Conservation (phyloP, 2,329 filamentous ascomycete species). For the Stagonosporopsis chrysanthemi region DNA sequence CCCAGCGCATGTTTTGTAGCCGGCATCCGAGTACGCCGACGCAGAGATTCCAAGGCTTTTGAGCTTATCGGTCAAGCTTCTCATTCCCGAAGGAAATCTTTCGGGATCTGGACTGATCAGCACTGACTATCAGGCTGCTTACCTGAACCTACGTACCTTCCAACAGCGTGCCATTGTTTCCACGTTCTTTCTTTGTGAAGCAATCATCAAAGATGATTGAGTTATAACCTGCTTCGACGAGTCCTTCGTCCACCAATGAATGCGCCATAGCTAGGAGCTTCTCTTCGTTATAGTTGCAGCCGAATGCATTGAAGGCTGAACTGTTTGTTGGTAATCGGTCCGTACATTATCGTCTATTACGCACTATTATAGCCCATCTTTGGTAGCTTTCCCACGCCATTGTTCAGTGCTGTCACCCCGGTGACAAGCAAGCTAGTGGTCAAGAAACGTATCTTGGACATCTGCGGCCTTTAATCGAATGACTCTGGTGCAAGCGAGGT, state of each 20-base stretch:
- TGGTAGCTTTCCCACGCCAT: constrained; percentile 16
- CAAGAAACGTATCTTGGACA: background rate
- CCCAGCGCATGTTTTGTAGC: constrained; percentile 59
- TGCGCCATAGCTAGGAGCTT: constrained; percentile 13
- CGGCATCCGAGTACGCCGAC: constrained; percentile 60
- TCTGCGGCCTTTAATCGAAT: background rate
- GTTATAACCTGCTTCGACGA: constrained; percentile 19
- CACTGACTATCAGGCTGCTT: accelerated
- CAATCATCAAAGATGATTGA: constrained; percentile 23
- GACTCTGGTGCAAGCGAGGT: background rate
- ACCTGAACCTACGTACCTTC: background rate
- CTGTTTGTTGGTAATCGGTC: background rate
- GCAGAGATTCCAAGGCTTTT: constrained; percentile 14
- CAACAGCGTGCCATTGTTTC: constrained; percentile 4
- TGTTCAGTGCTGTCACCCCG: constrained; percentile 3
- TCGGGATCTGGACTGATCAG: constrained; percentile 4
- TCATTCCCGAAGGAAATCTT: constrained; percentile 19
- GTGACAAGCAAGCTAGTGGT: background rate
- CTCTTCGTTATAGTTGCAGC: constrained; percentile 16
- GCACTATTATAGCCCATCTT: constrained; percentile 20
- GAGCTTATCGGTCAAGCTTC: constrained; percentile 12
- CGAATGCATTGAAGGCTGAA: constrained; percentile 15
- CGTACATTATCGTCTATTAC: background rate
- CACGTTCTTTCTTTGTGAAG: constrained; percentile 16
- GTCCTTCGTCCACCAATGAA: constrained; percentile 13